Conservation (phyloP, 805 yeast genomes). For the Schizosaccharomyces osmophilus region DNA sequence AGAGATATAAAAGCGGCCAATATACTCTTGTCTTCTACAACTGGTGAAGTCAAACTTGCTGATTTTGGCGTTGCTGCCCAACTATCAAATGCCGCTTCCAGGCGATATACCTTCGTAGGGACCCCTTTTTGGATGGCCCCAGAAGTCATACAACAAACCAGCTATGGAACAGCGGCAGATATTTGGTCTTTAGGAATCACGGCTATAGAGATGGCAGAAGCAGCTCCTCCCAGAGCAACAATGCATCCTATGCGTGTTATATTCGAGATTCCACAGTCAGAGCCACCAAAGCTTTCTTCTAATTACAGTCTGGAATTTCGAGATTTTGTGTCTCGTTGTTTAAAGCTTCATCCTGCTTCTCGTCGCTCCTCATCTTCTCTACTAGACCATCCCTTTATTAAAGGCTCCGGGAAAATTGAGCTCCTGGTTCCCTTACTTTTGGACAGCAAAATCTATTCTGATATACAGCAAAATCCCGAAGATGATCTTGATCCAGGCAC, state of each 20-base stretch:
- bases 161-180: slow-evolving; percentile 47
- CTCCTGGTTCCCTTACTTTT: not conserved
- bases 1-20: slow-evolving; percentile 84
- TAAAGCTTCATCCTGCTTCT: slow-evolving; percentile 40
- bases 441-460: not conserved
- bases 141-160: slow-evolving; percentile 77
- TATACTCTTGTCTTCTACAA: slow-evolving; percentile 40
- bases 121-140: slow-evolving; percentile 95
- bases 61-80: slow-evolving; percentile 92
- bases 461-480: not conserved
- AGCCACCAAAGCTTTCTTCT: slow-evolving; percentile 21
- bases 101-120: slow-evolving; percentile 23
- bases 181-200: slow-evolving; percentile 66
- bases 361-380: slow-evolving; percentile 44
- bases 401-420: slow-evolving; percentile 15
- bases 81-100: slow-evolving; percentile 29
- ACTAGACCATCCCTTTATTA: slow-evolving; percentile 37
- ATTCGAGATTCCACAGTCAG: slow-evolving; percentile 24
- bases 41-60: slow-evolving; percentile 56
- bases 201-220: slow-evolving; percentile 43
- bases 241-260: slow-evolving; percentile 32
- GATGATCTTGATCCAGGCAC: not conserved
- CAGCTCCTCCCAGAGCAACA: slow-evolving; percentile 43
- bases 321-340: slow-evolving; percentile 44
- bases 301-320: slow-evolving; percentile 27